Conservation (phyloP, 2,329 filamentous ascomycete species). For the Hypoxylon sp. region DNA sequence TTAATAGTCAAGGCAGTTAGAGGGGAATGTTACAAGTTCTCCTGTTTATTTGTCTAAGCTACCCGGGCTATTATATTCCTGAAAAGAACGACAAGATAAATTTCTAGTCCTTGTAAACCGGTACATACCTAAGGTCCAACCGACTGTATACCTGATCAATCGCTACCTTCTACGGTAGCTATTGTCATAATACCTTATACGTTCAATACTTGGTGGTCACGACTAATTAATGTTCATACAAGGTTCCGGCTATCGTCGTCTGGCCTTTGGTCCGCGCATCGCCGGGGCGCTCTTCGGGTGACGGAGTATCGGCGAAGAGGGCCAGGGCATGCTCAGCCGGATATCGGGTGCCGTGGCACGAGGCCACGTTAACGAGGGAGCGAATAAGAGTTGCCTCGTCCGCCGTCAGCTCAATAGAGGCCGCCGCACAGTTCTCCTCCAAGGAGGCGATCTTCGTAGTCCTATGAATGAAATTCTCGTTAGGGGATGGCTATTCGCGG, state of each 20-base stretch:
- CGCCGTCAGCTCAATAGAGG: conserved; percentile 49
- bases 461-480: neutral
- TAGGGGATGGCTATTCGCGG: neutral
- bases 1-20: neutral
- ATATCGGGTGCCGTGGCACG: conserved; percentile 35
- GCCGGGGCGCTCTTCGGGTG: conserved; percentile 12
- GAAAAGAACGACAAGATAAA: neutral
- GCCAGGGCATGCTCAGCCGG: conserved; percentile 25
- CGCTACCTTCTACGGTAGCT: too few species aligned
- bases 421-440: conserved; percentile 48
- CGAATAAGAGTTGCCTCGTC: conserved; percentile 52
- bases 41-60: neutral
- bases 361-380: conserved; percentile 47
- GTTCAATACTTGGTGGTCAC: neutral
- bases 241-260: conserved; percentile 3
- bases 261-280: neutral
- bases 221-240: conserved; percentile 6
- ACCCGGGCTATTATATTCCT: neutral
- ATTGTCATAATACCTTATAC: too few species aligned
- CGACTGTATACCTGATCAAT: too few species aligned
- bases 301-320: conserved; percentile 42
- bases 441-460: conserved; percentile 38
- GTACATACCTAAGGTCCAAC: neutral
- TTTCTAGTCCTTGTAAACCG: neutral
- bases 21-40: neutral